Conservation (phyloP, 2,329 filamentous ascomycete genomes). For the Rhinocladiella mackenziei region DNA sequence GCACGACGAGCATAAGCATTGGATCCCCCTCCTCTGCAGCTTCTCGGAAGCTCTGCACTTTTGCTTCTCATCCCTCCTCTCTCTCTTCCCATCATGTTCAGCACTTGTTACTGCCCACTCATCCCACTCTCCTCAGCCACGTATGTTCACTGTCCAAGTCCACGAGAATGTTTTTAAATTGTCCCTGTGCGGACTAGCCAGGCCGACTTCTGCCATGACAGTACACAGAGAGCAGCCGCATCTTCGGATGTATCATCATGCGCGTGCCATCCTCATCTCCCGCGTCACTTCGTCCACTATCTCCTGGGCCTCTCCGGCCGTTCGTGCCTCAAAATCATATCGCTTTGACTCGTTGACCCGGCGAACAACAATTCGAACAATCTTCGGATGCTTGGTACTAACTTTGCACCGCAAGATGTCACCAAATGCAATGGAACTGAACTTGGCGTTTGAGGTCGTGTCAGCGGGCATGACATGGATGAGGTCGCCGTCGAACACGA, state of each 20-base stretch:
- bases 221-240: not conserved
- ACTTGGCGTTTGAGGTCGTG: slow-evolving; percentile 49
- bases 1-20: not conserved
- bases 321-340: slow-evolving; percentile 63
- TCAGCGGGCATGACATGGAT: slow-evolving; percentile 61
- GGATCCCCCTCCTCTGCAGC: not conserved
- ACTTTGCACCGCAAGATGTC: slow-evolving; percentile 64
- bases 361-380: slow-evolving; percentile 59
- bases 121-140: slow-evolving; percentile 16
- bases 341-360: slow-evolving; percentile 60
- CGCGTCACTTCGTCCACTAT: slow-evolving; percentile 62
- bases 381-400: slow-evolving; percentile 60
- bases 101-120: slow-evolving; percentile 7
- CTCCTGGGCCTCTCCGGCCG: slow-evolving; percentile 54
- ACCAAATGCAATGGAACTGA: slow-evolving; percentile 60
- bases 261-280: slow-evolving; percentile 43
- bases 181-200: no score
- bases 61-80: no score
- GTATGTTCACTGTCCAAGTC: slow-evolving; percentile 19
- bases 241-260: slow-evolving; percentile 32
- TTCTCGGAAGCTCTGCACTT: no score
- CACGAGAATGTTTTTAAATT: no score
- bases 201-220: not conserved
- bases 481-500: slow-evolving; percentile 63
- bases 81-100: no score